Evolutionary conservation across 768 basidiomycete genomes (phyloP).

Genomic region (Mrakia hoshinonis): DNA sequence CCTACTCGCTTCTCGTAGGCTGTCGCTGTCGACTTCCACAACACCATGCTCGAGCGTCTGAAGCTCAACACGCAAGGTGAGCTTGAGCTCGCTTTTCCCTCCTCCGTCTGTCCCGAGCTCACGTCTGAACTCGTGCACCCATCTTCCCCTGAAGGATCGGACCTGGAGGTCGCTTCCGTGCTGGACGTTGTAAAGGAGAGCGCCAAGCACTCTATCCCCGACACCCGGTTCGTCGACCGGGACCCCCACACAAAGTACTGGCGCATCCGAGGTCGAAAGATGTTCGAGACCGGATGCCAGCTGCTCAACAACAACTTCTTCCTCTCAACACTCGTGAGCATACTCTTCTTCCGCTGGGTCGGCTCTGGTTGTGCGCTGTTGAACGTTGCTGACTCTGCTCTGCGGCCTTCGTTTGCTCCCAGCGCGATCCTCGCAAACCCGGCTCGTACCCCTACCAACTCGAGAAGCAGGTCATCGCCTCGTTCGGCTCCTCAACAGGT

Average conservation of each 20-base stretch:
- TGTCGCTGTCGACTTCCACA: background rate
- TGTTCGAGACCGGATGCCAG: constrained; percentile 4
- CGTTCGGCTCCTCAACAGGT: constrained; percentile 26
- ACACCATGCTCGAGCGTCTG: background rate
- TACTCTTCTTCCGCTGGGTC: background rate
- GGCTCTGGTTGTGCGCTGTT: background rate
- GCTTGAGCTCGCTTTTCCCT: background rate
- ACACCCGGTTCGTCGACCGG: background rate
- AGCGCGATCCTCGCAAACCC: constrained; percentile 1
- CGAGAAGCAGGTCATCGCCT: constrained; percentile 25
- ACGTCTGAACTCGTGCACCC: background rate
- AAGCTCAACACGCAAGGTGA: background rate
- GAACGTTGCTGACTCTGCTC: background rate
- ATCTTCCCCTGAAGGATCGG: background rate
- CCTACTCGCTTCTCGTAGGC: background rate
- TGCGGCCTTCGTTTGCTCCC: background rate
- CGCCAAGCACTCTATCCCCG: background rate
- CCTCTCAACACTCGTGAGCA: constrained; percentile 72
- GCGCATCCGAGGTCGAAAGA: background rate
- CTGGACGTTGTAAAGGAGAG: background rate
- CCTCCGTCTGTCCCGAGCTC: background rate
- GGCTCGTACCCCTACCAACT: constrained; percentile 21
- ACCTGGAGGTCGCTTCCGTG: background rate
- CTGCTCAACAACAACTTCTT: constrained; percentile 95
- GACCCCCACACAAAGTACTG: background rate